These are phyloP conservation scores for Hanseniaspora sp. DNA, from an alignment of 1,139 yeast species.

Conservation along the genomic window DNA sequence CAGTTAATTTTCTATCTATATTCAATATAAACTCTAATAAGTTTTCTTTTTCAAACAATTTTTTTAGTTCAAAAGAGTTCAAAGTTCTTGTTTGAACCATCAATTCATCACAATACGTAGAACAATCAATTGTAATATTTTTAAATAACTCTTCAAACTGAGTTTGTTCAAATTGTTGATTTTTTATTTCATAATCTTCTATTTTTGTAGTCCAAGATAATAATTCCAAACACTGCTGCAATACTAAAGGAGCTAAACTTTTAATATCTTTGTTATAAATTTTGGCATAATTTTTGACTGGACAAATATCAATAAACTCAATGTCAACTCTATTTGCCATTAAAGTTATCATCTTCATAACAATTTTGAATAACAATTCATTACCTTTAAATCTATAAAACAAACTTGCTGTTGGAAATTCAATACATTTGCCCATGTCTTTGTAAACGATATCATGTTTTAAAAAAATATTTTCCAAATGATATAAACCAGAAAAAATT, in stretches of 20 bases:
- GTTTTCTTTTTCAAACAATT: background rate
- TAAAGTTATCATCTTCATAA: background rate
- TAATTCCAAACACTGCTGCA: background rate
- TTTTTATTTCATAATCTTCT: background rate
- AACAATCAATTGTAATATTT: background rate
- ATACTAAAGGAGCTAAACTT: background rate
- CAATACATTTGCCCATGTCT: slow-evolving; percentile 3
- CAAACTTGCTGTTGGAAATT: slow-evolving; percentile 1
- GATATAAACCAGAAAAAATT: background rate
- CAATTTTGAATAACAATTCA: background rate
- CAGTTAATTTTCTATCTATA: background rate
- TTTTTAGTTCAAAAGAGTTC: background rate
- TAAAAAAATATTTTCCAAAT: slow-evolving; percentile 1
- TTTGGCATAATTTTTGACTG: background rate
- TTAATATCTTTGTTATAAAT: background rate
- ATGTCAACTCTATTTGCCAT: background rate
- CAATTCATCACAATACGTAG: background rate
- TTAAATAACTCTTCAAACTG: background rate
- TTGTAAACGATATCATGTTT: slow-evolving; percentile 10
- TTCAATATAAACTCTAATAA: background rate
- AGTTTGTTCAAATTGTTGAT: background rate
- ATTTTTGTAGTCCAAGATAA: background rate
- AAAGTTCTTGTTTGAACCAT: background rate
- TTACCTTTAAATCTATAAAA: slow-evolving; percentile 5
- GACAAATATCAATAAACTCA: slow-evolving; percentile 1